Evolutionary conservation across 192 early-diverging fungal species (phyloP), one percentile per base, ranked within the genome.

Genomic region (Dimargaris xerosporica): DNA sequence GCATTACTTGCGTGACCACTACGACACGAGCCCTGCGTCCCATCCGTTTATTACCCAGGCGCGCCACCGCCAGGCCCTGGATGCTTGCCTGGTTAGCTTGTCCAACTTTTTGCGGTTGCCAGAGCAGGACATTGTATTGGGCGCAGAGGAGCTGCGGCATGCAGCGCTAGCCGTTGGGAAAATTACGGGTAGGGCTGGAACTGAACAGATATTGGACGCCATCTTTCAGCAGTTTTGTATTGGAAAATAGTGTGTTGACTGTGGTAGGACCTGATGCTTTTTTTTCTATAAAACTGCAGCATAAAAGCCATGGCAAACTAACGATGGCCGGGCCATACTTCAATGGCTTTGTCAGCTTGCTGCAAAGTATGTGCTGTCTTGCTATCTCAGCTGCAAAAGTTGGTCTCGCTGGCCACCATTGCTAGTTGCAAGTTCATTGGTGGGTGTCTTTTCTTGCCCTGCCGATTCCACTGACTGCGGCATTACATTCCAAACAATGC

Each of bases 191-290:
- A 65, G 73, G 21, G 75, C 84, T 4, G 83, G 82, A 62, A 82
- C 86, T 16, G 88, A 90, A 62, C 80, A 87, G 61, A 74, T 90
- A 7, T 70, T 90, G 5, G 86, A 85, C 65, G 78, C 81, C 9
- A 67, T 90, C 28, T 90, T 90, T 68, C 70, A 81, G 41, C 73
- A 84, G 54, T 88, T 90, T 55, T 90, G 88, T 62, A 90, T 90
- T 45, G 88, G 88, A 19, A 90, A 90, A 73, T 78, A 43, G 34
- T 17, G 34, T 39, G 34, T 39, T 7, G 34, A 7, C 34, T 39
- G 7, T 5, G 2, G 34, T 39, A 39, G 2, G 34, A 7, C 34
- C 34, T 39, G 34, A 39, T 39, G 34, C 2, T 39, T 39, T 2
- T 7, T 39, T 39, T 39, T 2, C 34, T 39, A 39, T 39, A 2